Percentiles rank a stretch among this genome's conserved stretches.
phyloP scores from a whole-genome alignment of 2,329 filamentous ascomycete genomes.

The Akanthomyces lecanii region DNA sequence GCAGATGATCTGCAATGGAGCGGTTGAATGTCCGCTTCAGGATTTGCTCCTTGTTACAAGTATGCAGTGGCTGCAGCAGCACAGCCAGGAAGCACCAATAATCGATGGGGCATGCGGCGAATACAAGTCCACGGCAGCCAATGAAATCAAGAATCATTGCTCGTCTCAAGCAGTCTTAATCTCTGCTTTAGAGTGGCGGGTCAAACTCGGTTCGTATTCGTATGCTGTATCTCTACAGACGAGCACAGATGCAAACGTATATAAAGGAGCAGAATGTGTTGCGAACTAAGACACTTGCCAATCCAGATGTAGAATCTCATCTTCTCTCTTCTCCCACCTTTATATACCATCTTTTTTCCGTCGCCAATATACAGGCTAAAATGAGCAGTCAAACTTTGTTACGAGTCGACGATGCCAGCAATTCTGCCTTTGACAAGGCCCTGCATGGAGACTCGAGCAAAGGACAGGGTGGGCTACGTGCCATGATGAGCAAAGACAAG shows the following conservation, averaged over 20 bases:
- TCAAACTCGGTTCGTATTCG: constrained; percentile 7
- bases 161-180: background rate
- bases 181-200: background rate
- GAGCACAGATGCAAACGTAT: background rate
- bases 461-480: constrained; percentile 64
- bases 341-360: no score
- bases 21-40: background rate
- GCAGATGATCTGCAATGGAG: background rate
- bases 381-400: constrained; percentile 52
- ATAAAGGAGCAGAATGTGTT: background rate
- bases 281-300: background rate
- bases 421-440: constrained; percentile 80
- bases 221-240: background rate
- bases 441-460: constrained; percentile 67
- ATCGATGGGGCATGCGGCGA: background rate
- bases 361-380: background rate
- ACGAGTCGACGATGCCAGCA: constrained; percentile 70
- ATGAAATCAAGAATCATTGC: background rate
- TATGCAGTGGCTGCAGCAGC: background rate
- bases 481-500: constrained; percentile 75
- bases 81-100: background rate
- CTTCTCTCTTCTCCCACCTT: background rate
- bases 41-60: background rate
- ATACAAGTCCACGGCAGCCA: background rate
- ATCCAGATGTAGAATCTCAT: background rate